Conservation (phyloP, 805 yeast species). For the Saccharomycopsis selenospora region DNA sequence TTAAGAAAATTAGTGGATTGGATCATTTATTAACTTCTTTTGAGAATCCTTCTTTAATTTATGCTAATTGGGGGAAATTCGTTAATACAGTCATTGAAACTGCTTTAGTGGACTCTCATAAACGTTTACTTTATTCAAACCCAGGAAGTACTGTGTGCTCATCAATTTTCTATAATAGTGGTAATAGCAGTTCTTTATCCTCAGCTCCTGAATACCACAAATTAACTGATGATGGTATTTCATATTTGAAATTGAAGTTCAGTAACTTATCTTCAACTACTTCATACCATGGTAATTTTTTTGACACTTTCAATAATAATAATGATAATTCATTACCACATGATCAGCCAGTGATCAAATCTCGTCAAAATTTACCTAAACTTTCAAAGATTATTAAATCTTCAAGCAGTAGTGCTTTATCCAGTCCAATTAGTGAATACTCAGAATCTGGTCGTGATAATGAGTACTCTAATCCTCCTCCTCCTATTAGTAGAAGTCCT, state of each 20-base stretch:
- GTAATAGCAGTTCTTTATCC: neutral
- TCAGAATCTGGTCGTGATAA: neutral
- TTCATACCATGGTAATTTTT: neutral
- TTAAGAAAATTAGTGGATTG: slow-evolving; percentile 23
- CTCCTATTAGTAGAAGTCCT: slow-evolving; percentile 10
- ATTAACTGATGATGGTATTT: slow-evolving; percentile 16
- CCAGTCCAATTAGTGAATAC: slow-evolving; percentile 1
- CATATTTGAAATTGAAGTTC: slow-evolving; percentile 12
- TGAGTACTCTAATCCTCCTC: neutral
- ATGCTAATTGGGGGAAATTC: slow-evolving; percentile 19
- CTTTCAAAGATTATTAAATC: slow-evolving; percentile 25
- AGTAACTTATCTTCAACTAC: neutral
- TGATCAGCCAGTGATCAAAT: neutral
- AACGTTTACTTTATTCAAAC: slow-evolving; percentile 13
- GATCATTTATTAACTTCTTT: slow-evolving; percentile 22
- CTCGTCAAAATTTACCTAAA: slow-evolving; percentile 18
- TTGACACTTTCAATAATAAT: neutral
- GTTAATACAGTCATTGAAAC: slow-evolving; percentile 11
- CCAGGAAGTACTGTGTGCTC: neutral
- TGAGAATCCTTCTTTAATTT: slow-evolving; percentile 22
- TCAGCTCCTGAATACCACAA: neutral
- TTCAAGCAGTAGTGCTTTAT: slow-evolving; percentile 26
- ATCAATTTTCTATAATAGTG: neutral
- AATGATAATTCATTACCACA: neutral
- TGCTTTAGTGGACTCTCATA: slow-evolving; percentile 13